A percentile compares a stretch with the other conserved stretches of the same genome.
phyloP scores from a whole-genome alignment of 495 filamentous ascomycete species.

The Letharia lupina region DNA sequence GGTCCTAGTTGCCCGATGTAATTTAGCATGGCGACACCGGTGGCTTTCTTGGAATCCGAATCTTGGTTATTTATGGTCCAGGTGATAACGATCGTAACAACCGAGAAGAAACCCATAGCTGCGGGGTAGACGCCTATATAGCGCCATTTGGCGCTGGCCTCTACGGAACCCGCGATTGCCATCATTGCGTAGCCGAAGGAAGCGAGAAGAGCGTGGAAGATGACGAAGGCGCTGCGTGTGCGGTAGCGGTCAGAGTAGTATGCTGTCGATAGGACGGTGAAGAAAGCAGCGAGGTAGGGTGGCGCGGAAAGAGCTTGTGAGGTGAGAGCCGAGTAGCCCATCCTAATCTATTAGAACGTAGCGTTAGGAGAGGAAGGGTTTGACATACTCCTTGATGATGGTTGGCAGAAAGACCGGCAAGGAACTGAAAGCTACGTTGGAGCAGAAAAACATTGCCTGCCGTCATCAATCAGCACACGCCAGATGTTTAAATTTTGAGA shows the following conservation, averaged over 20 bases:
- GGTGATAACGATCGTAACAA: constrained; percentile 54
- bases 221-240: constrained; percentile 43
- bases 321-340: constrained; percentile 41
- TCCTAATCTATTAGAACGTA: constrained; percentile 26
- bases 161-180: constrained; percentile 32
- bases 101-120: constrained; percentile 51
- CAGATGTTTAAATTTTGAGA: neutral
- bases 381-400: constrained; percentile 46
- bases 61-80: constrained; percentile 58
- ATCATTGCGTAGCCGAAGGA: constrained; percentile 53
- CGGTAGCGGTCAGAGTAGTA: constrained; percentile 42
- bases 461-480: constrained; percentile 14
- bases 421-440: constrained; percentile 52
- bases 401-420: constrained; percentile 54
- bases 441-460: constrained; percentile 49
- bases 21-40: constrained; percentile 50
- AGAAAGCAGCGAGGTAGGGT: constrained; percentile 48
- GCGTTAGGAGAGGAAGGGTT: constrained; percentile 3
- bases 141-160: constrained; percentile 31
- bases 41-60: constrained; percentile 45
- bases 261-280: constrained; percentile 41
- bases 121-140: constrained; percentile 53
- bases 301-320: constrained; percentile 51
- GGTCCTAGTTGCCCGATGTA: constrained; percentile 56
- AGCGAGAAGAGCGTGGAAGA: constrained; percentile 47